Evolutionary conservation across 2,329 filamentous ascomycete species (phyloP).

Genomic region (Podosphaera fusca): DNA sequence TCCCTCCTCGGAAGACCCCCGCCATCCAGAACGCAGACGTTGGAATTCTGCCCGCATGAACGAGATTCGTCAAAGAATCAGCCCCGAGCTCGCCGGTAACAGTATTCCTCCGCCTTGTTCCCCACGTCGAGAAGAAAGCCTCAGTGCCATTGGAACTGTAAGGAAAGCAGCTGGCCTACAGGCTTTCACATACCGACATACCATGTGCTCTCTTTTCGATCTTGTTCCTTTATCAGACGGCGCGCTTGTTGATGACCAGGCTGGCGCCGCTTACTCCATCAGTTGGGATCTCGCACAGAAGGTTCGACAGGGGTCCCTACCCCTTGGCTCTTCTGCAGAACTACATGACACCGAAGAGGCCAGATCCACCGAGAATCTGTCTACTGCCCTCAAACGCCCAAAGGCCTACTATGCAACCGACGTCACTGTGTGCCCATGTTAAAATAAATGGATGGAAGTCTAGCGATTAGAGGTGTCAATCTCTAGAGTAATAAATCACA

Average conservation of each 20-base stretch:
- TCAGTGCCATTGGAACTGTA: neutral
- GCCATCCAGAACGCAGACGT: neutral
- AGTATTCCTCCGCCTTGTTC: neutral
- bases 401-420: neutral
- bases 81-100: neutral
- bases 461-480: no score
- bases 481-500: no score
- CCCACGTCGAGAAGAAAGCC: neutral
- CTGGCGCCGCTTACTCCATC: neutral
- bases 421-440: neutral
- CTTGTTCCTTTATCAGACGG: neutral
- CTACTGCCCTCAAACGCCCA: neutral
- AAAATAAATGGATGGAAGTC: no score
- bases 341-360: neutral
- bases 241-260: neutral
- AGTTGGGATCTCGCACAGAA: neutral
- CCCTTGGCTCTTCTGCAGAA: neutral
- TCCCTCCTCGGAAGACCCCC: neutral
- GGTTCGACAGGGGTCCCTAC: neutral
- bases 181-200: neutral
- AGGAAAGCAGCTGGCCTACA: neutral
- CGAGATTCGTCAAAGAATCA: neutral
- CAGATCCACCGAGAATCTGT: neutral
- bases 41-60: neutral
- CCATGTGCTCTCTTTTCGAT: neutral